Evolutionary conservation across 75 land plant species (phyloP), one percentile per base, ranked within the genome.

Genomic region (Selaginella tamariscina): DNA sequence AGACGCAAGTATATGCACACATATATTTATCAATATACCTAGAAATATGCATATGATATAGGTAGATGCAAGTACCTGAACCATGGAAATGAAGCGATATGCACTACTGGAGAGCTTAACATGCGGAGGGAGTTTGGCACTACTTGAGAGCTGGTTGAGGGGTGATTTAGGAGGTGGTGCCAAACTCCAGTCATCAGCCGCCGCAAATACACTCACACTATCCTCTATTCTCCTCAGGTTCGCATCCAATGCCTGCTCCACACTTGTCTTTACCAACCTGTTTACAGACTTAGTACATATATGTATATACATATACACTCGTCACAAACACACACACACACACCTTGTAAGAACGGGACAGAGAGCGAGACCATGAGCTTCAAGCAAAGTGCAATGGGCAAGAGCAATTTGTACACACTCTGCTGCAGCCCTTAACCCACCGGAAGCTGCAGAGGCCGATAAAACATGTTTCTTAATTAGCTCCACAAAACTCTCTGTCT

Each of bases 31-130:
- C 9, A 22, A 59, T 8, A 26, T 8, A 26, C 8, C 8, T 5
- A 59, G 2, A 22, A 22, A 8, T 15, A 18, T 30, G 15, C 2
- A 27, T 29, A 15, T 2, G 5, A 1, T 21, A 60, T 1, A 29
- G 27, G 30, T 24, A 30, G 0, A 18, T 44, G 54, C 30, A 44
- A n/a, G 29, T 39, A 90, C 98, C 98, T 93, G 98, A 75, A 87
- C 86, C 91, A 94, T 86, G 24, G 88, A 76, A 73, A 82, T 80
- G 68, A 94, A 90, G 24, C 84, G 73, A 60, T 90, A 84, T 27
- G 96, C 98, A 79, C 98, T 90, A 72, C 80, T 90, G 29, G 98
- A 87, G 55, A 94, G 82, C 77, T 82, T 94, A n/a, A 83, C 78
- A 72, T 80, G 85, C 8, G 80, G 74, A 1, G 70, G 56, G 24